A percentile compares a stretch with the other conserved stretches of the same genome.
Conservation (phyloP, 352 stramenopile species). For the Thalassiosira hispida region DNA sequence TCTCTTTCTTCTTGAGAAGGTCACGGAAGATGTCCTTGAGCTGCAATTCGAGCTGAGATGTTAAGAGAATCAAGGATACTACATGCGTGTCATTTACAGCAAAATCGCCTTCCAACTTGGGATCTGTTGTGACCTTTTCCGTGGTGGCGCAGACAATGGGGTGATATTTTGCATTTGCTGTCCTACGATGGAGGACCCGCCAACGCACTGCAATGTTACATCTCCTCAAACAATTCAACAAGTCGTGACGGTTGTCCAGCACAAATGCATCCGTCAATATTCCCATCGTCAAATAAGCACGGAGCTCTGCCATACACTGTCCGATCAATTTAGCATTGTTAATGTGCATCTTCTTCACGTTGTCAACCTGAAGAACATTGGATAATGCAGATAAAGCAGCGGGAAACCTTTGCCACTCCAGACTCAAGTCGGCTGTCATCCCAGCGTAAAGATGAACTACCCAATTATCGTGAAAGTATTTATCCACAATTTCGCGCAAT, state of each 20-base stretch:
- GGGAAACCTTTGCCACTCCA: constrained; percentile 92
- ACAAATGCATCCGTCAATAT: constrained; percentile 92
- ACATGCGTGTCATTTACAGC: constrained; percentile 58
- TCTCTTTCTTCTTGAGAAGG: constrained; percentile 90
- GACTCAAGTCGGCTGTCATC: constrained; percentile 90
- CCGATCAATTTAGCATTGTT: constrained; percentile 89
- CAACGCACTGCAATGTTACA: constrained; percentile 93
- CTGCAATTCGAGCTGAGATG: constrained; percentile 93
- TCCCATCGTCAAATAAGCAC: constrained; percentile 87
- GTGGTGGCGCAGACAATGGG: constrained; percentile 39
- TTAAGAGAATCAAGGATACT: constrained; percentile 89
- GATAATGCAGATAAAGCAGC: constrained; percentile 90
- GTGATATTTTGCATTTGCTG: constrained; percentile 21
- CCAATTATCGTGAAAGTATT: constrained; percentile 96
- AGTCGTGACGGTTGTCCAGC: constrained; percentile 90
- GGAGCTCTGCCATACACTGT: constrained; percentile 89
- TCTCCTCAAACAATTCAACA: constrained; percentile 91
- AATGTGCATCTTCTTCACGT: constrained; percentile 90
- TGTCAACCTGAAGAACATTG: constrained; percentile 86
- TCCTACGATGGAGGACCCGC: constrained; percentile 92
- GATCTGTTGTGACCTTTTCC: constrained; percentile 35
- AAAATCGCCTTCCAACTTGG: constrained; percentile 50
- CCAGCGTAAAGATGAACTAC: constrained; percentile 88
- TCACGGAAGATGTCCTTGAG: constrained; percentile 92
- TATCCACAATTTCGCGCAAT: constrained; percentile 95